These are phyloP conservation scores for Paraglomus occultum DNA, from an alignment of 192 early-diverging fungal species.

Conservation along the genomic window DNA sequence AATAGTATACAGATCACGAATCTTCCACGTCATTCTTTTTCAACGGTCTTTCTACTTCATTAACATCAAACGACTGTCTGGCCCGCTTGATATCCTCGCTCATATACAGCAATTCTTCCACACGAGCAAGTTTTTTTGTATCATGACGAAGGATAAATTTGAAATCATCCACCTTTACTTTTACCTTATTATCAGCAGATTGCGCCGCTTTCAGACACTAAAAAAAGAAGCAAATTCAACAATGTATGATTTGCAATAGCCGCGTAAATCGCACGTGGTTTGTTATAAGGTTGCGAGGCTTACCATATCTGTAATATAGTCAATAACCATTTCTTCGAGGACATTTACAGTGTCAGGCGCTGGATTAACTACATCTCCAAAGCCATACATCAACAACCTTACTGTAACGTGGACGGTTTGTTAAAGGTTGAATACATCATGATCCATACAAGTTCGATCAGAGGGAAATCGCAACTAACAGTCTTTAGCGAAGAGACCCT, in stretches of 20 bases:
- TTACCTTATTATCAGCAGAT: conserved; percentile 50
- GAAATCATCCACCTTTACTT: conserved; percentile 72
- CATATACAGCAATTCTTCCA: conserved; percentile 77
- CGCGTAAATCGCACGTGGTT: background rate
- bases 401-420: conserved; percentile 39
- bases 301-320: conserved; percentile 79
- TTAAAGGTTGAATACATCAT: background rate
- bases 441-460: background rate
- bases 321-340: conserved; percentile 78
- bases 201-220: conserved; percentile 58
- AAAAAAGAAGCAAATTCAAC: conserved; percentile 13
- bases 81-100: conserved; percentile 74
- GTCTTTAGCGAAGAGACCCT: conserved; percentile 40
- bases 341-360: conserved; percentile 73
- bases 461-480: conserved; percentile 25
- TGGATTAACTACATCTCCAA: conserved; percentile 79
- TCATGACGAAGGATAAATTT: conserved; percentile 74
- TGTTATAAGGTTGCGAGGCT: background rate
- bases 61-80: conserved; percentile 54
- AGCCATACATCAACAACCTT: conserved; percentile 80
- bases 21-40: no score
- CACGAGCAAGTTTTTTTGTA: conserved; percentile 79
- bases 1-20: no score
- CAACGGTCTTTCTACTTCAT: conserved; percentile 38
- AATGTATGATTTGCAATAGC: background rate